A percentile compares a stretch with the other conserved stretches of the same genome.
Evolutionary conservation across 2,329 filamentous ascomycete genomes (phyloP).

Genomic region (Aspergillus fumigatus): DNA sequence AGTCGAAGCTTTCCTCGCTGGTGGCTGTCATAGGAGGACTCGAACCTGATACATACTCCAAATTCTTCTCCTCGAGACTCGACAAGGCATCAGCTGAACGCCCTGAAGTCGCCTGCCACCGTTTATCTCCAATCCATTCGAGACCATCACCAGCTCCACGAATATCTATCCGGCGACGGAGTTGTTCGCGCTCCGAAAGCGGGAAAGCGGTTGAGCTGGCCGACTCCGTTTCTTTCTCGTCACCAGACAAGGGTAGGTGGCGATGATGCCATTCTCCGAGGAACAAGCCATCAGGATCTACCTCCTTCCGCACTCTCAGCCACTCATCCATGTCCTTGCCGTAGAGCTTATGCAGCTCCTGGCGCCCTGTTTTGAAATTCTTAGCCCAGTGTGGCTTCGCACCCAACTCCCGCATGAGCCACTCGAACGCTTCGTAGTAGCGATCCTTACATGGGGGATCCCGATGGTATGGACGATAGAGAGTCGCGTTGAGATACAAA

Average conservation of each 20-base stretch:
- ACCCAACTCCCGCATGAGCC: conserved; percentile 79
- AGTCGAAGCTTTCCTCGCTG: conserved; percentile 47
- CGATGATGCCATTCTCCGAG: conserved; percentile 84
- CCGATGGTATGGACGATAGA: conserved; percentile 74
- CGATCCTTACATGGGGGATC: conserved; percentile 71
- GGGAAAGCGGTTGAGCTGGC: conserved; percentile 22
- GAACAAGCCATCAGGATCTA: conserved; percentile 81
- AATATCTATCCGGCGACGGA: conserved; percentile 22
- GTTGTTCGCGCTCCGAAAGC: conserved; percentile 43
- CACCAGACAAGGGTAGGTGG: conserved; percentile 49
- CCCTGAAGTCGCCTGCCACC: conserved; percentile 19
- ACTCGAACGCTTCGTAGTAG: conserved; percentile 89
- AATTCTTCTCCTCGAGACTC: conserved; percentile 8
- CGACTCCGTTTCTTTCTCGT: conserved; percentile 10
- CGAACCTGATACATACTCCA: conserved; percentile 14
- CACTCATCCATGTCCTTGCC: conserved; percentile 63
- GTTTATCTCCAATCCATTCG: conserved; percentile 39
- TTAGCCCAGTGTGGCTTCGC: conserved; percentile 89
- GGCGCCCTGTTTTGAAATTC: conserved; percentile 65
- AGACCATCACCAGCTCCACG: conserved; percentile 36
- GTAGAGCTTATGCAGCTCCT: conserved; percentile 64
- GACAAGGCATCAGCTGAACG: conserved; percentile 2
- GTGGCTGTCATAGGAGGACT: conserved; percentile 38
- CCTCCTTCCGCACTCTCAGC: conserved; percentile 62
- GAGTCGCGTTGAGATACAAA: conserved; percentile 82